A percentile compares a stretch with the other conserved stretches of the same genome.
Evolutionary conservation across 768 basidiomycete species (phyloP).

Genomic region (Scleroderma citrinum): DNA sequence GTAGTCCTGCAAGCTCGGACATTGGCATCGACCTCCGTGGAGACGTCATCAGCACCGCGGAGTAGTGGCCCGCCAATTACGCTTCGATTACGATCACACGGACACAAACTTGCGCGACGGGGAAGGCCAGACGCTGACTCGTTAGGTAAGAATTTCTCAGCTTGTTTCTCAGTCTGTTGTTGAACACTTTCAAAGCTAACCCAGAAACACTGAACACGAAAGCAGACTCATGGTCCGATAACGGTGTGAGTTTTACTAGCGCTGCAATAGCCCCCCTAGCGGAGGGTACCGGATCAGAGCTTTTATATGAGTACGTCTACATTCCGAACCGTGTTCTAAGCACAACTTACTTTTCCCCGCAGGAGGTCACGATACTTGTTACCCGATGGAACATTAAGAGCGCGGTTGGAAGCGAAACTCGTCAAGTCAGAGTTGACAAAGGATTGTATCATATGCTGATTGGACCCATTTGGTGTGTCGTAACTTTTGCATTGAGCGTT

Average conservation of each 20-base stretch:
- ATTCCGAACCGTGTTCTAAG: neutral
- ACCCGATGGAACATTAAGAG: constrained; percentile 37
- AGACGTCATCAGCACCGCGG: neutral
- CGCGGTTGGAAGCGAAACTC: constrained; percentile 40
- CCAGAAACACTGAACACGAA: neutral
- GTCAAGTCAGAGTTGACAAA: constrained; percentile 27
- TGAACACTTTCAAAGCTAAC: neutral
- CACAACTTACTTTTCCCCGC: neutral
- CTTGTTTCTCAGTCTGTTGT: neutral
- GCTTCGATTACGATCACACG: neutral
- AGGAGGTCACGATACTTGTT: constrained; percentile 43
- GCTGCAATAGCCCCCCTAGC: constrained; percentile 36
- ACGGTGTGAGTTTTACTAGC: constrained; percentile 4
- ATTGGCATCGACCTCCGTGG: neutral
- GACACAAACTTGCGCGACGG: constrained; percentile 2
- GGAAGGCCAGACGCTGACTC: neutral
- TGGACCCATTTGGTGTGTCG: neutral
- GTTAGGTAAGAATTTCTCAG: neutral
- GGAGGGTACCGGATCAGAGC: constrained; percentile 35
- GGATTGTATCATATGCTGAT: constrained; percentile 38
- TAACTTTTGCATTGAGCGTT: neutral
- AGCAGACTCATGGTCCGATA: constrained; percentile 7
- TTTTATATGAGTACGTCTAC: constrained; percentile 47
- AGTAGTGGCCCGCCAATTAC: neutral
- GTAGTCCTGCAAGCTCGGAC: neutral